Evolutionary conservation across 805 yeast species (phyloP), one percentile per base, ranked within the genome.

Genomic region (Ogataea trehaloabstinens): DNA sequence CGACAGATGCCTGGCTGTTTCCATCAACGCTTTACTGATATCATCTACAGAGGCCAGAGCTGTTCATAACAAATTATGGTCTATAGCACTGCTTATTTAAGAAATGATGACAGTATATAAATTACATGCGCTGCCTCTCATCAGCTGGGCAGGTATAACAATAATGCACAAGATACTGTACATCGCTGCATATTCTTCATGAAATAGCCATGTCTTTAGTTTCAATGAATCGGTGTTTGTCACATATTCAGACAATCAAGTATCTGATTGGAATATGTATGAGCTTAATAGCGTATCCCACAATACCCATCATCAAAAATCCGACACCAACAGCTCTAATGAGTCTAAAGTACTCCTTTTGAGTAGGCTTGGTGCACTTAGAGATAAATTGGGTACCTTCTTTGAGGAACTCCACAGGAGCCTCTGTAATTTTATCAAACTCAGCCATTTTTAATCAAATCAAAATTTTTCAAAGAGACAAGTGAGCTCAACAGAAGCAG

Each of bases 251-350:
- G 53, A 89, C 96, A 69, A 90, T 87, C 71, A 88, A 80, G 70
- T 88, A 90, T 74, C 96, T 85, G 71, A 90, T 88, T 61, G 97
- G 97, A 58, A 90, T 90, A 70, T 90, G 97, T 56, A 90, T 70
- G 61, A 91, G 78, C 71, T 91, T 91, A 68, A 93, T 93, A 58
- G 82, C 85, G 70, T 89, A 91, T 42, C 99, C 99, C 58, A 93
- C 95, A 56, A 87, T 84, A 60, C 99, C 99, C 90, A 91, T 93
- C 79, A 91, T 91, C 55, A 91, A 72, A 68, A 91, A 91, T 52
- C 99, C 99, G 48, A 90, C 75, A 56, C 98, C 98, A 37, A 91
- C 98, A 37, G 97, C 97, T 68, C 93, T 85, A 49, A 93, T 77
- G 60, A 91, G 85, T 66, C 84, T 83, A 43, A 81, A 55, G 74